phyloP scores from a whole-genome alignment of 2,329 filamentous ascomycete genomes.

The Chalaropsis ovoidea region DNA sequence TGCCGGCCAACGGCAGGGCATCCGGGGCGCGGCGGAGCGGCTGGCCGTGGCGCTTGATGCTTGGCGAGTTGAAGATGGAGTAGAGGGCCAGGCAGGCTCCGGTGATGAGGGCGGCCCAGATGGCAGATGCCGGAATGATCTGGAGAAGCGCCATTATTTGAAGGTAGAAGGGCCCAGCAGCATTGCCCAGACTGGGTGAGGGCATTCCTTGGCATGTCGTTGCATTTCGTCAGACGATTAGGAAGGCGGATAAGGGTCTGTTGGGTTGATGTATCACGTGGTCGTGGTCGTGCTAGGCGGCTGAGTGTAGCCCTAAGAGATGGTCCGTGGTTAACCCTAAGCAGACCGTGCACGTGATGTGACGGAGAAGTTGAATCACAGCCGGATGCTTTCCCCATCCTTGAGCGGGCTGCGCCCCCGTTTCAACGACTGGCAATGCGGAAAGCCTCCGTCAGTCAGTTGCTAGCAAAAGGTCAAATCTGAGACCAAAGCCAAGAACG shows the following conservation, averaged over 20 bases:
- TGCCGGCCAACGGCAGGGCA: constrained; percentile 47
- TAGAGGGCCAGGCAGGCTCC: constrained; percentile 35
- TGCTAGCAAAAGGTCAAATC: too few species aligned
- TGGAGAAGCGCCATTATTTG: constrained; percentile 8
- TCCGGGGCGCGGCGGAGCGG: constrained; percentile 33
- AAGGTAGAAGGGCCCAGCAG: neutral
- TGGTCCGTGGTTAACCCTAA: too few species aligned
- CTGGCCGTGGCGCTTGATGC: constrained; percentile 29
- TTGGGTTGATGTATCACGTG: neutral
- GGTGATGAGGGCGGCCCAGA: constrained; percentile 2
- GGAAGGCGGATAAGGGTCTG: neutral
- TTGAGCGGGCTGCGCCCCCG: too few species aligned
- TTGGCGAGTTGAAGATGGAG: constrained; percentile 41
- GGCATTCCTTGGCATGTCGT: neutral
- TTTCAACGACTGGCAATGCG: too few species aligned
- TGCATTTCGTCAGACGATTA: neutral
- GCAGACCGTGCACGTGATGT: too few species aligned
- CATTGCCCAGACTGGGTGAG: neutral
- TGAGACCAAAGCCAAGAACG: too few species aligned
- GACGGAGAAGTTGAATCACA: too few species aligned
- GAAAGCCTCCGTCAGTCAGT: too few species aligned
- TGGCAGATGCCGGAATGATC: neutral
- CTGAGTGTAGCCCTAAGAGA: too few species aligned
- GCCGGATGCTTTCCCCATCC: too few species aligned
- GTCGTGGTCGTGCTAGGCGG: neutral